Conservation (phyloP, 2,329 filamentous ascomycete species). For the Pestalotiopsis sp. region DNA sequence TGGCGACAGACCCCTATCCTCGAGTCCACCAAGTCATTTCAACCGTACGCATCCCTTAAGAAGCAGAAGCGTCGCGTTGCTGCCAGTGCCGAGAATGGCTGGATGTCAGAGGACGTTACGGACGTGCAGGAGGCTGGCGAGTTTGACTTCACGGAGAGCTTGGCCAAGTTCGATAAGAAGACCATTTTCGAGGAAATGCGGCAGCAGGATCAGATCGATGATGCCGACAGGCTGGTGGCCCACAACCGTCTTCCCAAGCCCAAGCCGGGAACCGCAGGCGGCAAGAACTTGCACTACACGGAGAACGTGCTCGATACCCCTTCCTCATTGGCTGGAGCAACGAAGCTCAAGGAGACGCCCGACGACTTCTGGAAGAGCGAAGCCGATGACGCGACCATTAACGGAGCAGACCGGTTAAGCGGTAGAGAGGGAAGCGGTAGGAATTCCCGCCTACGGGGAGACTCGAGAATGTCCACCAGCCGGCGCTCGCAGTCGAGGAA, state of each 20-base stretch:
- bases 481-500: conserved; percentile 60
- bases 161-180: conserved; percentile 94
- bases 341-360: conserved; percentile 39
- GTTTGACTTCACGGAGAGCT: conserved; percentile 87
- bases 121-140: conserved; percentile 92
- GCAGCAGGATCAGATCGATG: conserved; percentile 85
- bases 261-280: conserved; percentile 72
- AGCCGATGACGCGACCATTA: conserved; percentile 59
- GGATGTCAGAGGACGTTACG: conserved; percentile 94
- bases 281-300: conserved; percentile 88
- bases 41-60: conserved; percentile 64
- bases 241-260: conserved; percentile 71
- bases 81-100: conserved; percentile 67
- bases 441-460: conserved; percentile 50
- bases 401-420: conserved; percentile 46
- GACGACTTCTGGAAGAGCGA: conserved; percentile 75
- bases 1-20: conserved; percentile 64
- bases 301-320: conserved; percentile 84
- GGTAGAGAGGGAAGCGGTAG: conserved; percentile 54
- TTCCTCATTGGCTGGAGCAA: conserved; percentile 22
- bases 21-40: conserved; percentile 62
- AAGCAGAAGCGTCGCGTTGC: conserved; percentile 46
- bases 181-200: conserved; percentile 90
- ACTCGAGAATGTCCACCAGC: conserved; percentile 51
- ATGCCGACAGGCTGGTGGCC: conserved; percentile 85